A percentile compares a stretch with the other conserved stretches of the same genome.
These are phyloP conservation scores for Takashimella koratensis DNA, from an alignment of 1,284 basidiomycete genomes.

Conservation along the genomic window DNA sequence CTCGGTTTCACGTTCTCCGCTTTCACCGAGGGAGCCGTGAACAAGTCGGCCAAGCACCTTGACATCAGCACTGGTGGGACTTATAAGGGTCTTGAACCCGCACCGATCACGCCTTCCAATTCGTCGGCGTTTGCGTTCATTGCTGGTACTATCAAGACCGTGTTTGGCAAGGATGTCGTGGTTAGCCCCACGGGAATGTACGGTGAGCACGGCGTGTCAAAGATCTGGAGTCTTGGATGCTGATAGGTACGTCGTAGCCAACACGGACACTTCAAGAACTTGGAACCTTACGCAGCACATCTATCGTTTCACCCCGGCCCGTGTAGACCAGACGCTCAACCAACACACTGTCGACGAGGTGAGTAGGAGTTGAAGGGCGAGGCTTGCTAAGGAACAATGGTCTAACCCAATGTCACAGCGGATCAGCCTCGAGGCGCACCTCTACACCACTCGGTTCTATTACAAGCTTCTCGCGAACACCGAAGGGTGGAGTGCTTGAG, in stretches of 20 bases:
- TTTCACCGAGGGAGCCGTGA: slow-evolving; percentile 25
- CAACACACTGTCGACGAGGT: slow-evolving; percentile 55
- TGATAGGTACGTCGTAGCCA: slow-evolving; percentile 30
- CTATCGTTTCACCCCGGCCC: slow-evolving; percentile 51
- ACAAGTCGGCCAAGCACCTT: slow-evolving; percentile 10
- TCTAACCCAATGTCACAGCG: slow-evolving; percentile 29
- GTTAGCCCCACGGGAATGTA: slow-evolving; percentile 53
- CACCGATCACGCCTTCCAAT: neutral
- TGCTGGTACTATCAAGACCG: slow-evolving; percentile 45
- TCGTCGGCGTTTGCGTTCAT: slow-evolving; percentile 43
- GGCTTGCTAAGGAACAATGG: too few species aligned
- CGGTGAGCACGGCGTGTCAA: slow-evolving; percentile 26
- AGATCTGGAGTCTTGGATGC: slow-evolving; percentile 3
- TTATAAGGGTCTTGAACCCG: slow-evolving; percentile 1
- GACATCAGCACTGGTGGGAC: slow-evolving; percentile 7
- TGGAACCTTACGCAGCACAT: slow-evolving; percentile 52
- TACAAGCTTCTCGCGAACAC: slow-evolving; percentile 53
- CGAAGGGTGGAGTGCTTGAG: slow-evolving; percentile 38
- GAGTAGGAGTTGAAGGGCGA: slow-evolving; percentile 5
- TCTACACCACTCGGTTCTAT: slow-evolving; percentile 52
- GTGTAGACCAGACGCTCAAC: slow-evolving; percentile 39
- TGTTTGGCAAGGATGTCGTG: slow-evolving; percentile 49
- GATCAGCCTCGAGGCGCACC: slow-evolving; percentile 46
- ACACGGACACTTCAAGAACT: slow-evolving; percentile 50
- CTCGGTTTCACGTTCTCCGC: slow-evolving; percentile 45